Evolutionary conservation across 768 basidiomycete genomes (phyloP).

Genomic region (Fomitopsis serialis): DNA sequence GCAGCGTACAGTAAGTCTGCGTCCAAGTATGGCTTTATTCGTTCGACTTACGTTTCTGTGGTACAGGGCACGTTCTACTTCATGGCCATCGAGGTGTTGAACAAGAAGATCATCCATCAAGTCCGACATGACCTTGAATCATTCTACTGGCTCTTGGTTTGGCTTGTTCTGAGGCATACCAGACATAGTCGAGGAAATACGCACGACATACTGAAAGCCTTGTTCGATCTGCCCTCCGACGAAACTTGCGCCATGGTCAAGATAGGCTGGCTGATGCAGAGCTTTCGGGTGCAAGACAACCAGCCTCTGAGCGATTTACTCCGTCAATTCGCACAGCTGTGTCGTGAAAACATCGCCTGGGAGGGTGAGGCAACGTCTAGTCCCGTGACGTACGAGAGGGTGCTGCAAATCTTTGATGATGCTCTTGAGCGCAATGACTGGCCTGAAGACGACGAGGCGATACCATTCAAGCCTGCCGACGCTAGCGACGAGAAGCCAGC

Average conservation of each 20-base stretch:
- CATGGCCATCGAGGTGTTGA: slow-evolving; percentile 1
- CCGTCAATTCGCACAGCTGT: background rate
- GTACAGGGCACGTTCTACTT: slow-evolving; percentile 1
- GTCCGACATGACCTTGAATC: slow-evolving; percentile 7
- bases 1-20: too few relatives aligned
- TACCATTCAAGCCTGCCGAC: background rate
- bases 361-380: too few relatives aligned
- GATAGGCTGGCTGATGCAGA: background rate
- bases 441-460: slow-evolving; percentile 1
- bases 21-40: too few relatives aligned
- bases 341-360: background rate
- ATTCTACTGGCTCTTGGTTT: slow-evolving; percentile 6
- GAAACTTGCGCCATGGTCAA: background rate
- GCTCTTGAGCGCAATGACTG: slow-evolving; percentile 3
- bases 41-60: too few relatives aligned
- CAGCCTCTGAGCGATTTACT: background rate
- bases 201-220: background rate
- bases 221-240: background rate
- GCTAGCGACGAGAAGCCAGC: too few relatives aligned
- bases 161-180: slow-evolving; percentile 4
- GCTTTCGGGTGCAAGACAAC: background rate
- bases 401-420: slow-evolving; percentile 1
- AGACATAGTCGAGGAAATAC: background rate
- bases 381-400: background rate
- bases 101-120: background rate